A percentile compares a stretch with the other conserved stretches of the same genome.
Evolutionary conservation across 768 basidiomycete species (phyloP).

Genomic region (Kwoniella sp.): DNA sequence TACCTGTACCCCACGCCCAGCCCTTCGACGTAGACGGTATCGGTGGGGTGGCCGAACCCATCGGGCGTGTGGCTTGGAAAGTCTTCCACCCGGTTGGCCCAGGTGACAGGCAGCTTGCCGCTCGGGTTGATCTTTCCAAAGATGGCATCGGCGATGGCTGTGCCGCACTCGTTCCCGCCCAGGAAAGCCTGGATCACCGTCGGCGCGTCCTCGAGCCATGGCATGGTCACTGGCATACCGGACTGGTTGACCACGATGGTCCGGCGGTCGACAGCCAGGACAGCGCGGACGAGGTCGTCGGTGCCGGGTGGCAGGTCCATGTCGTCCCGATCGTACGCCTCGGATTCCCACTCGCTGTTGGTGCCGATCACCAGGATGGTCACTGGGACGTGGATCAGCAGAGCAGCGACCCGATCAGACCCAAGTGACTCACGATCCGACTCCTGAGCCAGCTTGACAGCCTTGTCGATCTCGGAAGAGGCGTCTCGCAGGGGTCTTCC

Average conservation of each 20-base stretch:
- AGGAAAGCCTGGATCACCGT: constrained; percentile 58
- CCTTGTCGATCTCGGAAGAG: constrained; percentile 38
- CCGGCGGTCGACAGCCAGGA: constrained; percentile 35
- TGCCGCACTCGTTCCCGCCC: constrained; percentile 43
- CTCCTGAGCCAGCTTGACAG: constrained; percentile 49
- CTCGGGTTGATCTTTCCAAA: constrained; percentile 42
- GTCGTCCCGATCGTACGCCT: constrained; percentile 68
- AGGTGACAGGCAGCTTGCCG: constrained; percentile 36
- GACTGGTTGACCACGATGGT: constrained; percentile 34
- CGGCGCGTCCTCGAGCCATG: constrained; percentile 60
- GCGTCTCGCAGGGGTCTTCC: constrained; percentile 22
- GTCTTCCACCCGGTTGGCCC: constrained; percentile 22
- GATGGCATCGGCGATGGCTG: constrained; percentile 42
- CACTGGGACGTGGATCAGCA: constrained; percentile 19
- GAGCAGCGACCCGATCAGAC: background rate
- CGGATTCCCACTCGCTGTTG: constrained; percentile 68
- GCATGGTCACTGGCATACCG: constrained; percentile 60
- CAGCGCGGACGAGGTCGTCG: constrained; percentile 36
- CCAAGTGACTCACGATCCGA: constrained; percentile 53
- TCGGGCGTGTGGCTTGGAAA: constrained; percentile 11
- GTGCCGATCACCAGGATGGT: constrained; percentile 61
- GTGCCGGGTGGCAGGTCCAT: constrained; percentile 51
- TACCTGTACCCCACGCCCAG: constrained; percentile 46
- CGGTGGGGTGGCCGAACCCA: constrained; percentile 28
- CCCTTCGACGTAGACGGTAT: constrained; percentile 42